A percentile compares a stretch with the other conserved stretches of the same genome.
Evolutionary conservation across 2,329 filamentous ascomycete species (phyloP).

Genomic region (Cladosporium velox): DNA sequence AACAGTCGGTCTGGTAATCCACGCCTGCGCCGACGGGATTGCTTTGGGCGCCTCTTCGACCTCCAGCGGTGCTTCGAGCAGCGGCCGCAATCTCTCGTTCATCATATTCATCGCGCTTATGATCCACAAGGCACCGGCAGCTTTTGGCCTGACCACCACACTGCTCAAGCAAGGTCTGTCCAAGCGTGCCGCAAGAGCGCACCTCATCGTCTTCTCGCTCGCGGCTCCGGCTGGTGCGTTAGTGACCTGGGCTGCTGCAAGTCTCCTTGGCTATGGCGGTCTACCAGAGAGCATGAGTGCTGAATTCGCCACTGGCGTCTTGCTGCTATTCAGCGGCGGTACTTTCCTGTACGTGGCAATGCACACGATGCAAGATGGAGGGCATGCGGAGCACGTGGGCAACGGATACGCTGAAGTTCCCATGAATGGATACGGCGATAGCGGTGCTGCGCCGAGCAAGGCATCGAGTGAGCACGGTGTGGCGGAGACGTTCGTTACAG

Average conservation of each 20-base stretch:
- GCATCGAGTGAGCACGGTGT: slow-evolving; percentile 22
- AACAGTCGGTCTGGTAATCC: slow-evolving; percentile 92
- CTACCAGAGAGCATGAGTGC: slow-evolving; percentile 60
- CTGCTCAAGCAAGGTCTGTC: slow-evolving; percentile 87
- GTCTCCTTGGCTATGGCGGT: slow-evolving; percentile 65
- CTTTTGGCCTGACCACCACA: slow-evolving; percentile 89
- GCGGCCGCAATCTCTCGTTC: slow-evolving; percentile 75
- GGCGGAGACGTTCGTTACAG: slow-evolving; percentile 64
- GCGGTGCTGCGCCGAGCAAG: not conserved
- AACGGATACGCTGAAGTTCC: slow-evolving; percentile 32
- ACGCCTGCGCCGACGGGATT: slow-evolving; percentile 92
- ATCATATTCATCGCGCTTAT: slow-evolving; percentile 96
- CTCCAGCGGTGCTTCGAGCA: slow-evolving; percentile 62
- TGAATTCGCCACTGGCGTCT: slow-evolving; percentile 87
- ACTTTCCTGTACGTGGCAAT: slow-evolving; percentile 99
- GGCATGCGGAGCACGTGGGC: slow-evolving; percentile 48
- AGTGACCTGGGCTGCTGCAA: slow-evolving; percentile 77
- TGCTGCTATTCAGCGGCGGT: slow-evolving; percentile 91
- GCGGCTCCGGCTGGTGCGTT: slow-evolving; percentile 86
- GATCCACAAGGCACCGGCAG: slow-evolving; percentile 91
- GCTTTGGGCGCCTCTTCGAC: slow-evolving; percentile 83
- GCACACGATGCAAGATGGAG: slow-evolving; percentile 88
- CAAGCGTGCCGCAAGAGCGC: slow-evolving; percentile 79
- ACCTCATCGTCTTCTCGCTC: slow-evolving; percentile 87
- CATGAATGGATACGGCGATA: slow-evolving; percentile 29